These are phyloP conservation scores for Chalciporus pseudorubinellus DNA, from an alignment of 768 basidiomycete genomes.

Conservation along the genomic window DNA sequence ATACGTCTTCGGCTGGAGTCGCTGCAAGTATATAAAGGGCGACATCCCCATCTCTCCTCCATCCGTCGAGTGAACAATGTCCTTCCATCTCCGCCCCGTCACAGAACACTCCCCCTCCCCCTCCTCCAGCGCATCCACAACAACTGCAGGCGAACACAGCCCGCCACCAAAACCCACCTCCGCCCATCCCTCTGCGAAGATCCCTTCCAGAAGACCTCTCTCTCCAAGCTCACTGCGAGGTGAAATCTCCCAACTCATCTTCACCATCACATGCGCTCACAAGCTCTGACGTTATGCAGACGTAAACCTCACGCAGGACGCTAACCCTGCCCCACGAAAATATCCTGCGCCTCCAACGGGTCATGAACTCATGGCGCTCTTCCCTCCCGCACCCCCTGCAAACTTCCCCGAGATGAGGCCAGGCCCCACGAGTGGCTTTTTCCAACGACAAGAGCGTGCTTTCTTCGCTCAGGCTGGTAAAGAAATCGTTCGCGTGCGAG, in stretches of 20 bases:
- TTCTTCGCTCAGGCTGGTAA: constrained; percentile 79
- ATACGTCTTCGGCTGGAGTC: constrained; percentile 14
- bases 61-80: constrained; percentile 40
- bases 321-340: constrained; percentile 49
- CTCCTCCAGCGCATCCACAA: constrained; percentile 49
- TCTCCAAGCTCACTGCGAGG: constrained; percentile 65
- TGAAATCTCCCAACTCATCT: constrained; percentile 19
- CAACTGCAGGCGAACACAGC: constrained; percentile 45
- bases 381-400: constrained; percentile 67
- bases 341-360: constrained; percentile 78
- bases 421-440: constrained; percentile 70
- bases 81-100: constrained; percentile 60
- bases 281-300: constrained; percentile 40
- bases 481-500: constrained; percentile 71
- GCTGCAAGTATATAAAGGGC: constrained; percentile 23
- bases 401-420: constrained; percentile 52
- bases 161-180: constrained; percentile 31
- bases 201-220: constrained; percentile 50
- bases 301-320: constrained; percentile 57
- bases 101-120: constrained; percentile 47
- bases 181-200: constrained; percentile 33
- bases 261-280: constrained; percentile 2
- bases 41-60: constrained; percentile 12
- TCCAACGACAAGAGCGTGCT: constrained; percentile 72
- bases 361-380: constrained; percentile 83